These are phyloP conservation scores for Neurospora hispaniola DNA, from an alignment of 495 filamentous ascomycete species.

Conservation along the genomic window DNA sequence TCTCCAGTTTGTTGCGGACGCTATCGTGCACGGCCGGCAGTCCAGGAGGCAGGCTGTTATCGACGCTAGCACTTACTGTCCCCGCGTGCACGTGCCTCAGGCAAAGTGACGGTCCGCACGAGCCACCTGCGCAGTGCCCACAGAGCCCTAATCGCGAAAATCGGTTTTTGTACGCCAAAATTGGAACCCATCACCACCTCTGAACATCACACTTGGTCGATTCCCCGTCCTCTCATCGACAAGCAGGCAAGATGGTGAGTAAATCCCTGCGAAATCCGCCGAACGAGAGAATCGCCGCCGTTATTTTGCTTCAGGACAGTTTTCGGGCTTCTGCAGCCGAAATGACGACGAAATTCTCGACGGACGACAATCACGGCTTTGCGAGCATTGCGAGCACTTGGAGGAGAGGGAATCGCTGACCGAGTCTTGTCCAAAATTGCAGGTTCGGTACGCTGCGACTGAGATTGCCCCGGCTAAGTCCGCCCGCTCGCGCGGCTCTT, in stretches of 20 bases:
- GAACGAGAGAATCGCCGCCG: neutral
- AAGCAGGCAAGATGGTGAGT: slow-evolving; percentile 32
- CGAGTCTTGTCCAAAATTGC: slow-evolving; percentile 18
- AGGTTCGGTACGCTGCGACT: slow-evolving; percentile 98
- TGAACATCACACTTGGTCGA: slow-evolving; percentile 24
- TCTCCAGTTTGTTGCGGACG: neutral
- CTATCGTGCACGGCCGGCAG: neutral
- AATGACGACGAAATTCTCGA: neutral
- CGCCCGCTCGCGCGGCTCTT: slow-evolving; percentile 92
- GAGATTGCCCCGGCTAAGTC: slow-evolving; percentile 83
- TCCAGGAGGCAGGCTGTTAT: slow-evolving; percentile 3
- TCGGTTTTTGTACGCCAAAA: slow-evolving; percentile 24
- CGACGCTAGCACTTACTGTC: slow-evolving; percentile 4
- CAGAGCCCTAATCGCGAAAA: slow-evolving; percentile 31
- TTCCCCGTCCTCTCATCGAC: slow-evolving; percentile 23
- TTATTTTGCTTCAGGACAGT: neutral
- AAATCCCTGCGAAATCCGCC: slow-evolving; percentile 4
- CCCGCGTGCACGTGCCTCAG: slow-evolving; percentile 10
- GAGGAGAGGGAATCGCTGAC: slow-evolving; percentile 21
- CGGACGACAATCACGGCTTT: neutral
- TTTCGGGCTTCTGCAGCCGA: neutral
- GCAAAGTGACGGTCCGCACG: slow-evolving; percentile 10
- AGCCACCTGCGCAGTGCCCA: slow-evolving; percentile 20
- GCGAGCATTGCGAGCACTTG: neutral
- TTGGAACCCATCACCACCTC: slow-evolving; percentile 21